Conservation (phyloP, 768 basidiomycete genomes). For the Chalciporus piperatus region DNA sequence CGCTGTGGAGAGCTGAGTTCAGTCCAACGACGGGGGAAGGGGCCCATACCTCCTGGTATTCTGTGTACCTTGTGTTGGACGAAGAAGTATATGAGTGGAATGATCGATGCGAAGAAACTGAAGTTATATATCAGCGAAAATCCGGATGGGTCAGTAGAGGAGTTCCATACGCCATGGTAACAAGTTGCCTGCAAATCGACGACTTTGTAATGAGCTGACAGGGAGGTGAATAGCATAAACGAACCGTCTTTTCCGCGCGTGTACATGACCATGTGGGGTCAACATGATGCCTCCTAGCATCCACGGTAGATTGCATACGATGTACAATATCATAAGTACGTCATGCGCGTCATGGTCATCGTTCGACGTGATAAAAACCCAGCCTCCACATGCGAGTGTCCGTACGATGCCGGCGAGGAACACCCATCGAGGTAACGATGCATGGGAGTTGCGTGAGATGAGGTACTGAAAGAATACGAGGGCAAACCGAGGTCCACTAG, state of each 20-base stretch:
- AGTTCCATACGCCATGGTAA: constrained; percentile 46
- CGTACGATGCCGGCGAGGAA: constrained; percentile 63
- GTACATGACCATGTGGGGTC: constrained; percentile 42
- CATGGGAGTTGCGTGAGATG: constrained; percentile 43
- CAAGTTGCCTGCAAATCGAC: constrained; percentile 40
- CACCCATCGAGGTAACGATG: constrained; percentile 49
- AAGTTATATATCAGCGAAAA: constrained; percentile 5
- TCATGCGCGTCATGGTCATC: constrained; percentile 87
- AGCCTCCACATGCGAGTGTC: constrained; percentile 83
- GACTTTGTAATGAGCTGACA: background rate
- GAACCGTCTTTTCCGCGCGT: constrained; percentile 54
- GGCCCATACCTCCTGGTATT: constrained; percentile 69
- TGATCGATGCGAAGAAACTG: constrained; percentile 71
- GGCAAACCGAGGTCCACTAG: constrained; percentile 77
- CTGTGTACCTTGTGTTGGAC: constrained; percentile 79
- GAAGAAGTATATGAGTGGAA: constrained; percentile 81
- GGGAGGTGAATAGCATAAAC: constrained; percentile 5
- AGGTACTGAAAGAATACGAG: constrained; percentile 64
- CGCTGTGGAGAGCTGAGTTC: constrained; percentile 42
- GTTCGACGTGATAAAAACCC: constrained; percentile 86
- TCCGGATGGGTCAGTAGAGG: background rate
- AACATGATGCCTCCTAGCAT: constrained; percentile 70
- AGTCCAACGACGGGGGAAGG: background rate
- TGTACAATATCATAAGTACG: constrained; percentile 83
- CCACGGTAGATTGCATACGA: constrained; percentile 84